Percentiles rank a stretch among this genome's conserved stretches.
Conservation (phyloP, 2,329 filamentous ascomycete genomes). For the Aspergillus arachidicola region DNA sequence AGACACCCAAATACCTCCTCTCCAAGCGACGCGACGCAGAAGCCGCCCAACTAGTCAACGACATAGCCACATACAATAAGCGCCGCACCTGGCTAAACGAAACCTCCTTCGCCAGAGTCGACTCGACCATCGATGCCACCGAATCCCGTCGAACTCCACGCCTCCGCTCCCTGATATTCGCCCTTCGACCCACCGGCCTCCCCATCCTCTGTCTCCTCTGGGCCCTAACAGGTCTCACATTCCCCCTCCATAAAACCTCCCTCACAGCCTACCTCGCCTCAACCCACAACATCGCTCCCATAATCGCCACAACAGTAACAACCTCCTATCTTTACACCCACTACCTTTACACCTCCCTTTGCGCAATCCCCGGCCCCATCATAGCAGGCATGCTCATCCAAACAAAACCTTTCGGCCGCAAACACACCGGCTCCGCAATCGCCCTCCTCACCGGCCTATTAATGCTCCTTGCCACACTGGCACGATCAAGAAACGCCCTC, state of each 20-base stretch:
- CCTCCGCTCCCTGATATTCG: constrained; percentile 7
- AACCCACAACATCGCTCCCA: constrained; percentile 11
- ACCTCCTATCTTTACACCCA: constrained; percentile 19
- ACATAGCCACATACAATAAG: constrained; percentile 20
- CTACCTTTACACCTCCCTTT: constrained; percentile 20
- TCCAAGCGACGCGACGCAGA: constrained; percentile 20
- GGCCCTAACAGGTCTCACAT: constrained; percentile 19
- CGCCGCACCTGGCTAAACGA: constrained; percentile 22
- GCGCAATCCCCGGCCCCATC: constrained; percentile 21
- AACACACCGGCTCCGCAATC: constrained; percentile 17
- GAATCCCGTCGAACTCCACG: background rate
- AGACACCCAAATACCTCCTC: constrained; percentile 24
- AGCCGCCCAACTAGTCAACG: constrained; percentile 22
- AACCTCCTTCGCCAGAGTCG: constrained; percentile 20
- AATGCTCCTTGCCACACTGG: constrained; percentile 19
- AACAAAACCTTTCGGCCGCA: constrained; percentile 17
- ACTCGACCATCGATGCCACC: constrained; percentile 20
- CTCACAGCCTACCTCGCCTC: constrained; percentile 20
- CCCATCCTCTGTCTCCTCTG: constrained; percentile 18
- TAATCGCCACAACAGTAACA: constrained; percentile 15
- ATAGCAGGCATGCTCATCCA: constrained; percentile 18
- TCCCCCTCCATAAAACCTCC: constrained; percentile 22
- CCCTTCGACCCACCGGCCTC: background rate
- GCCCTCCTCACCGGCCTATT: constrained; percentile 20
- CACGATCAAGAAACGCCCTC: constrained; percentile 10